phyloP scores from a whole-genome alignment of 768 basidiomycete species.

The Trametes sanguinea region DNA sequence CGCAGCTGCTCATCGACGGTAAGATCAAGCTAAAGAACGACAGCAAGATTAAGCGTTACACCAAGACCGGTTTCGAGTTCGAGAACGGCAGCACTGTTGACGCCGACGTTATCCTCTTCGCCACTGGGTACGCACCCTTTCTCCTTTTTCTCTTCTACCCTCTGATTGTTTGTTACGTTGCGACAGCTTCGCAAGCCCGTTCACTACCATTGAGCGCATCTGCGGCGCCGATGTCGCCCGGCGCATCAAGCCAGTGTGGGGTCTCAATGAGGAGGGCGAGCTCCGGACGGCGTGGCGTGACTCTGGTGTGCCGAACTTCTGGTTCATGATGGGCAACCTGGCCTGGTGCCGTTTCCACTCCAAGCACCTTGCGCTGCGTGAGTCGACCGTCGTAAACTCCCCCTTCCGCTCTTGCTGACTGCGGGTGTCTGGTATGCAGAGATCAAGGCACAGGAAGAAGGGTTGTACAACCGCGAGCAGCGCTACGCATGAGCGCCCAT shows the following conservation, averaged over 20 bases:
- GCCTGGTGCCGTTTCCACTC: conserved; percentile 67
- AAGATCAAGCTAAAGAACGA: conserved; percentile 74
- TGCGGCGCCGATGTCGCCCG: conserved; percentile 48
- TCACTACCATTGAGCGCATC: conserved; percentile 41
- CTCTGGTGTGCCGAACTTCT: conserved; percentile 53
- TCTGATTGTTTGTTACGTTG: background rate
- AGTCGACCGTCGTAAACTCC: conserved; percentile 30
- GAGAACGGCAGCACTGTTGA: conserved; percentile 44
- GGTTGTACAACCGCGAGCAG: conserved; percentile 32
- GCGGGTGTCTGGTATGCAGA: conserved; percentile 40
- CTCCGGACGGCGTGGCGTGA: conserved; percentile 51
- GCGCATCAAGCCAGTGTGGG: conserved; percentile 60
- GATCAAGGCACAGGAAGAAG: conserved; percentile 68
- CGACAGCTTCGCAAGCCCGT: conserved; percentile 48
- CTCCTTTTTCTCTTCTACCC: background rate
- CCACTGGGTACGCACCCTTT: conserved; percentile 44
- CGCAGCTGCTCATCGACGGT: conserved; percentile 63
- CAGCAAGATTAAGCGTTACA: conserved; percentile 37
- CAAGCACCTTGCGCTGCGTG: conserved; percentile 65
- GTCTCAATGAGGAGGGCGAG: conserved; percentile 67
- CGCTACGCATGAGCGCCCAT: background rate
- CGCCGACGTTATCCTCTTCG: conserved; percentile 51
- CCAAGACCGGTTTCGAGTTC: conserved; percentile 42
- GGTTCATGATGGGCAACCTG: conserved; percentile 65
- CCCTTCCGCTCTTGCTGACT: background rate